These are phyloP conservation scores for Erysimum pusillum DNA, from an alignment of 441 rosid species.

Conservation along the genomic window DNA sequence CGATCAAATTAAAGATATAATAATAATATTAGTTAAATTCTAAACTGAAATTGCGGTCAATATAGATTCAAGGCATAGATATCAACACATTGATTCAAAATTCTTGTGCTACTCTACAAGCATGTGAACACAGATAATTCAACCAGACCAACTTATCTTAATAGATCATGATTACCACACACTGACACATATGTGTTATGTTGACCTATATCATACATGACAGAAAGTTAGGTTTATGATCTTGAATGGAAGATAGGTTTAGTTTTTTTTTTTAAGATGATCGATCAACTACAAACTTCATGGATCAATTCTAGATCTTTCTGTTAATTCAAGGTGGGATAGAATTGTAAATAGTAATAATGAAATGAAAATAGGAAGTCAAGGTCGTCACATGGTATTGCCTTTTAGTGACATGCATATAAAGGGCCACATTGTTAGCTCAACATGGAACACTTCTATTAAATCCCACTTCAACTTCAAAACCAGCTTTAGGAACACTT, in stretches of 20 bases:
- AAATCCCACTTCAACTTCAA: conserved; percentile 38
- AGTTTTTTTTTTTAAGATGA: conserved; percentile 1
- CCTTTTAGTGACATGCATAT: conserved; percentile 61
- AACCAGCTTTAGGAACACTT: conserved; percentile 38
- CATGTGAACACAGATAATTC: neutral
- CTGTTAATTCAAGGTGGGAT: neutral
- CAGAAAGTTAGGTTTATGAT: neutral
- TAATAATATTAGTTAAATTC: too few species aligned
- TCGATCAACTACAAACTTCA: conserved; percentile 14
- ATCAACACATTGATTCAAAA: neutral
- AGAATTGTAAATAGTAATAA: neutral
- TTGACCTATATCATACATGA: neutral
- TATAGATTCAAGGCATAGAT: neutral
- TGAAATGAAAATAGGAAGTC: conserved; percentile 28
- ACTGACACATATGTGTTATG: neutral
- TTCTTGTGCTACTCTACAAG: neutral
- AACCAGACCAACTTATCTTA: neutral
- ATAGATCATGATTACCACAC: neutral
- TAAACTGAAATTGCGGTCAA: too few species aligned
- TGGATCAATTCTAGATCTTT: conserved; percentile 16
- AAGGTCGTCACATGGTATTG: conserved; percentile 73
- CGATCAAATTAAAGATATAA: too few species aligned
- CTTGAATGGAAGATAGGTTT: conserved; percentile 1
- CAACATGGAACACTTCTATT: conserved; percentile 58
- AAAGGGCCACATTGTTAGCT: conserved; percentile 78